These are phyloP conservation scores for Lipomyces kockii DNA, from an alignment of 805 yeast species.

Conservation along the genomic window DNA sequence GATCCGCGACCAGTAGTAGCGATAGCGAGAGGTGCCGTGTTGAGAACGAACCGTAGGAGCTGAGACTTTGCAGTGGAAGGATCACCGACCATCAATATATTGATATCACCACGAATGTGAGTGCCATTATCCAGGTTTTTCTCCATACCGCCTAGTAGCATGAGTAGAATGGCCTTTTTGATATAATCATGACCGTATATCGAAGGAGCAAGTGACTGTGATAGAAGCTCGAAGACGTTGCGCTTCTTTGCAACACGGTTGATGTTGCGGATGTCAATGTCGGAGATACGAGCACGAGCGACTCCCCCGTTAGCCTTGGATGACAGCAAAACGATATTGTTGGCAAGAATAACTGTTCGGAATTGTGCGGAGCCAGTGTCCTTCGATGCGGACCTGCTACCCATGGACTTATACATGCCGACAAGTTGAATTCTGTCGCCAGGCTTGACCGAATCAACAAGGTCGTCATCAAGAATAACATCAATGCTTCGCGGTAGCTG, in stretches of 20 bases:
- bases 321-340: constrained; percentile 86
- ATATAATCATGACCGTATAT: constrained; percentile 92
- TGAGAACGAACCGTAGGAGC: constrained; percentile 88
- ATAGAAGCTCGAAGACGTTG: constrained; percentile 74
- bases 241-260: constrained; percentile 72
- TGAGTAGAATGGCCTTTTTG: constrained; percentile 85
- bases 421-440: constrained; percentile 95
- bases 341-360: constrained; percentile 81
- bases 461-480: constrained; percentile 89
- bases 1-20: constrained; percentile 99
- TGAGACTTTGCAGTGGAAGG: constrained; percentile 99
- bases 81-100: constrained; percentile 95
- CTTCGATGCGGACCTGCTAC: constrained; percentile 53
- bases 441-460: constrained; percentile 90
- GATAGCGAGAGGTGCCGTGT: constrained; percentile 92
- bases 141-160: constrained; percentile 93
- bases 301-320: constrained; percentile 83
- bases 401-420: constrained; percentile 91
- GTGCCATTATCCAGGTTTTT: constrained; percentile 93
- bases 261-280: constrained; percentile 83
- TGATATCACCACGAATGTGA: constrained; percentile 97
- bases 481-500: constrained; percentile 94
- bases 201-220: constrained; percentile 92
- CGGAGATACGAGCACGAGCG: constrained; percentile 70
- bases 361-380: constrained; percentile 65